phyloP scores from a whole-genome alignment of 352 stramenopile species.

The Pythium monospermum region DNA sequence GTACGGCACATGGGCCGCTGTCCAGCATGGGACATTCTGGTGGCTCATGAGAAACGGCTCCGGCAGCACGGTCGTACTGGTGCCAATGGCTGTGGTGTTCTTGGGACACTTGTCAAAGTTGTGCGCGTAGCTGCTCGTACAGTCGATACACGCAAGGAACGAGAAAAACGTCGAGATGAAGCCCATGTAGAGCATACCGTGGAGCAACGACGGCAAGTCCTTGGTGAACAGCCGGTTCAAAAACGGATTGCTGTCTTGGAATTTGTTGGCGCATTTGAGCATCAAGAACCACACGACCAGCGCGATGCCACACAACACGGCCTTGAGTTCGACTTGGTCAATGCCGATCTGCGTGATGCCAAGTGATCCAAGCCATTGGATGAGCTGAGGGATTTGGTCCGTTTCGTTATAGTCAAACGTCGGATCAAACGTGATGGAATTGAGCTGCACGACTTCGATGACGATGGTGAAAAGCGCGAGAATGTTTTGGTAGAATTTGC shows the following conservation, averaged over 20 bases:
- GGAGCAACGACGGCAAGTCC: conserved; percentile 41
- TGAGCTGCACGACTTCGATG: conserved; percentile 56
- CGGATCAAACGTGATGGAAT: conserved; percentile 50
- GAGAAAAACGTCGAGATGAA: conserved; percentile 60
- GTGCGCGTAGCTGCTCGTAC: conserved; percentile 11
- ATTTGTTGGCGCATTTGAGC: conserved; percentile 69
- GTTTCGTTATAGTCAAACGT: conserved; percentile 46
- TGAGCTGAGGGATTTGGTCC: conserved; percentile 36
- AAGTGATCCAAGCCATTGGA: conserved; percentile 34
- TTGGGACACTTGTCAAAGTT: conserved; percentile 18
- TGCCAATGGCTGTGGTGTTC: no score
- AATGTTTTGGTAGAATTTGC: conserved; percentile 48
- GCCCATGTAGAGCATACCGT: conserved; percentile 55
- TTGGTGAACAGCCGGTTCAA: conserved; percentile 54
- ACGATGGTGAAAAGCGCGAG: conserved; percentile 33
- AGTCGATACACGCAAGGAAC: conserved; percentile 45
- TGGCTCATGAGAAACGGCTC: conserved; percentile 41
- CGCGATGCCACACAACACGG: conserved; percentile 19
- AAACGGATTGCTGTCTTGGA: conserved; percentile 46
- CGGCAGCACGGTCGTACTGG: not conserved
- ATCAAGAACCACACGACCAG: conserved; percentile 42
- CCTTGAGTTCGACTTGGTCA: conserved; percentile 34
- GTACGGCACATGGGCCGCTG: conserved; percentile 30
- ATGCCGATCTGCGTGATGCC: conserved; percentile 39
- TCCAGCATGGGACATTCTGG: conserved; percentile 42